Percentiles rank a stretch among this genome's conserved stretches.
These are phyloP conservation scores for Rubus idaeus DNA, from an alignment of 306 rosid species.

Conservation along the genomic window DNA sequence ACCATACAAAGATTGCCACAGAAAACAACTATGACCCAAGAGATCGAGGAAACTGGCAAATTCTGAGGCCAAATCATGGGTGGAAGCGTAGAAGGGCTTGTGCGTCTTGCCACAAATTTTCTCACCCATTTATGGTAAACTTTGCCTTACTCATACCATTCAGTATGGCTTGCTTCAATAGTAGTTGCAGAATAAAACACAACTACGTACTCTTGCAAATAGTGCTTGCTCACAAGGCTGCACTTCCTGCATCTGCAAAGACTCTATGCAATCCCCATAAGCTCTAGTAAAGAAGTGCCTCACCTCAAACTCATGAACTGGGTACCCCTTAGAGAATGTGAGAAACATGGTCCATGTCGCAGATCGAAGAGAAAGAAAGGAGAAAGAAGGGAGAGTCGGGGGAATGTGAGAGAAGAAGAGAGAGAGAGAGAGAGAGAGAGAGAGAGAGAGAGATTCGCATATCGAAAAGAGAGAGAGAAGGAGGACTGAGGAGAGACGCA, in stretches of 20 bases:
- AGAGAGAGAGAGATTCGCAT: too few relatives aligned
- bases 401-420: too few relatives aligned
- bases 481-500: too few relatives aligned
- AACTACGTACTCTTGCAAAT: conserved; percentile 59
- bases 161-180: conserved; percentile 49
- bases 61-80: not conserved
- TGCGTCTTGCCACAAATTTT: conserved; percentile 53
- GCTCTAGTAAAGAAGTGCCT: conserved; percentile 35
- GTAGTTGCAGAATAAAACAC: conserved; percentile 37
- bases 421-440: too few relatives aligned
- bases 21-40: not conserved
- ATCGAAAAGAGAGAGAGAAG: too few relatives aligned
- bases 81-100: not conserved
- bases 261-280: conserved; percentile 61
- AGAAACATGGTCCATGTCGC: conserved; percentile 79
- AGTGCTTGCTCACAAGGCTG: conserved; percentile 43
- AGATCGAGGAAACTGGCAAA: not conserved
- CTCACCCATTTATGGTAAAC: conserved; percentile 67
- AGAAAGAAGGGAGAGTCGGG: too few relatives aligned
- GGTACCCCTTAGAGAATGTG: conserved; percentile 75
- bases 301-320: conserved; percentile 56
- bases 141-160: conserved; percentile 47
- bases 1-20: not conserved
- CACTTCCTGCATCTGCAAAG: conserved; percentile 62
- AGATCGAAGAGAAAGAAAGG: too few relatives aligned